phyloP scores from a whole-genome alignment of 176 grass and related monocot genomes.

The Rhipidocladum racemiflorum region DNA sequence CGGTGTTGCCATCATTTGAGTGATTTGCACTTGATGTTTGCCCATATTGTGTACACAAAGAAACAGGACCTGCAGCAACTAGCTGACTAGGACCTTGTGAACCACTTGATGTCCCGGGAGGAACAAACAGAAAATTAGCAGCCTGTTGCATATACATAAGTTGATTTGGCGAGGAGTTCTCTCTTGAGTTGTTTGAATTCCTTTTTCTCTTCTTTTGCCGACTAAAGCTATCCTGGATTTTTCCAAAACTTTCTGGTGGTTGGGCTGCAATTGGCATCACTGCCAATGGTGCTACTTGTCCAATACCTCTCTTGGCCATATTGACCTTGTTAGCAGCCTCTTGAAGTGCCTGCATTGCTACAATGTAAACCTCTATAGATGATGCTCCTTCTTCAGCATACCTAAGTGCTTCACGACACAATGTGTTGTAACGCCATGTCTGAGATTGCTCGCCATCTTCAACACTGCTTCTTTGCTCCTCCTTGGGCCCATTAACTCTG shows the following conservation, averaged over 20 bases:
- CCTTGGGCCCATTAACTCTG: conserved; percentile 40
- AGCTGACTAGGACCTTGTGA: conserved; percentile 40
- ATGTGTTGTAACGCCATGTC: conserved; percentile 58
- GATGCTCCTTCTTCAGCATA: conserved; percentile 63
- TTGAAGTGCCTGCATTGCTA: conserved; percentile 63
- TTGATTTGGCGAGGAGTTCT: conserved; percentile 27
- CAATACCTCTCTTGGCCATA: conserved; percentile 56
- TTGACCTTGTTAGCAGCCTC: conserved; percentile 59
- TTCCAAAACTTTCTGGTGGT: conserved; percentile 35
- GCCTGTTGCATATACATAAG: conserved; percentile 51
- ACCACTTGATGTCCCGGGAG: conserved; percentile 43
- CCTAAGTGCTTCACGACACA: conserved; percentile 51
- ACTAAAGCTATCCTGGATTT: conserved; percentile 30
- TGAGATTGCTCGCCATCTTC: conserved; percentile 47
- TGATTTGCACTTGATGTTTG: conserved; percentile 39
- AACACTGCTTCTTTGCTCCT: conserved; percentile 35
- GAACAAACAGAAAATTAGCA: conserved; percentile 41
- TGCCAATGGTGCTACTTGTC: conserved; percentile 47
- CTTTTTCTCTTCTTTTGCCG: conserved; percentile 48
- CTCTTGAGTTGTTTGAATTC: conserved; percentile 44
- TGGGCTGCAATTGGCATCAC: conserved; percentile 55
- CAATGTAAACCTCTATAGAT: conserved; percentile 53
- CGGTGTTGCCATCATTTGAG: conserved; percentile 24
- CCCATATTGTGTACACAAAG: conserved; percentile 35
- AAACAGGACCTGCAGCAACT: conserved; percentile 38